A percentile compares a stretch with the other conserved stretches of the same genome.
These are phyloP conservation scores for Sporodiniella umbellata DNA, from an alignment of 371 early-diverging fungal genomes.

Conservation along the genomic window DNA sequence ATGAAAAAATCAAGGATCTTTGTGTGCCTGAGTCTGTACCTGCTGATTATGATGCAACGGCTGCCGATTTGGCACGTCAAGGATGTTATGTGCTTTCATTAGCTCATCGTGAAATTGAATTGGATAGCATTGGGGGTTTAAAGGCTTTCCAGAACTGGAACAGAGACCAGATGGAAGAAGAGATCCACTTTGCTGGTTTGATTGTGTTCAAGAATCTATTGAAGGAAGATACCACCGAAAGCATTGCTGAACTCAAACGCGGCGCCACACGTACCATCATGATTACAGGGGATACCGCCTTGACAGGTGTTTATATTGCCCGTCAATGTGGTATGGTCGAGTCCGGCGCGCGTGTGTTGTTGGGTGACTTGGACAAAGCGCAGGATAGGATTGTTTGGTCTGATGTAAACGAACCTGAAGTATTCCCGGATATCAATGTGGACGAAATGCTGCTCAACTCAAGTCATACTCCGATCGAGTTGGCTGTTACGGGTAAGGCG, in stretches of 20 bases:
- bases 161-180: constrained; percentile 69
- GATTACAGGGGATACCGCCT: constrained; percentile 92
- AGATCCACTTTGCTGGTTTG: constrained; percentile 66
- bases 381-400: constrained; percentile 41
- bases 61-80: constrained; percentile 58
- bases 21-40: constrained; percentile 56
- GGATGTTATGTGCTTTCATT: constrained; percentile 82
- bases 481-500: constrained; percentile 74
- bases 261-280: constrained; percentile 81
- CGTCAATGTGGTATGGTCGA: constrained; percentile 73
- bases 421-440: constrained; percentile 30
- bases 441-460: constrained; percentile 30
- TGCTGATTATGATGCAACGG: constrained; percentile 55
- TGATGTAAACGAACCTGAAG: constrained; percentile 50
- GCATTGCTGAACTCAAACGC: constrained; percentile 69
- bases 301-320: constrained; percentile 87
- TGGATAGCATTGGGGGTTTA: constrained; percentile 32
- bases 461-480: constrained; percentile 46
- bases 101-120: constrained; percentile 55
- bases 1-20: constrained; percentile 70
- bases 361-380: constrained; percentile 47
- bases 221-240: constrained; percentile 74
- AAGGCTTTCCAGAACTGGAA: constrained; percentile 41
- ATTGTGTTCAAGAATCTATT: constrained; percentile 86
- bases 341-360: constrained; percentile 28